phyloP scores from a whole-genome alignment of 2,329 filamentous ascomycete genomes.

The Pseudocercospora ulei region DNA sequence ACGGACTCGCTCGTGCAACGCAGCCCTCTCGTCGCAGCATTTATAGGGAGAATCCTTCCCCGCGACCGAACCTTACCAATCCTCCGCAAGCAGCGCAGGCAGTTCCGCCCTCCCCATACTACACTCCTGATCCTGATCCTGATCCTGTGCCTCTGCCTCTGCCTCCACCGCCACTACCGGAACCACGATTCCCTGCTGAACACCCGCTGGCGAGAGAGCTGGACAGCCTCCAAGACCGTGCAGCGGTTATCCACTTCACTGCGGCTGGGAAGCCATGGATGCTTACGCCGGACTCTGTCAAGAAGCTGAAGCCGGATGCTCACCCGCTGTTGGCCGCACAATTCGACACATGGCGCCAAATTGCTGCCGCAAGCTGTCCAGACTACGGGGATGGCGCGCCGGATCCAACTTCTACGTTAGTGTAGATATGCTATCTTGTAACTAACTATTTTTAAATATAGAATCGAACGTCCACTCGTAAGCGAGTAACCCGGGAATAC shows the following conservation, averaged over 20 bases:
- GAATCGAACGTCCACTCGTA: too few species aligned
- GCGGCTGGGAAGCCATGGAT: slow-evolving; percentile 29
- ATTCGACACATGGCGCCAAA: slow-evolving; percentile 24
- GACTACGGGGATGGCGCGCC: background rate
- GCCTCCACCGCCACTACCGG: background rate
- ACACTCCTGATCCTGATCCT: too few species aligned
- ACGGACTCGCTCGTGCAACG: slow-evolving; percentile 12
- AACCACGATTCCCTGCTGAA: slow-evolving; percentile 17
- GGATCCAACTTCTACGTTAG: too few species aligned
- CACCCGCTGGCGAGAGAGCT: slow-evolving; percentile 22
- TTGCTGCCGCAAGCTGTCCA: slow-evolving; percentile 17
- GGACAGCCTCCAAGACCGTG: slow-evolving; percentile 19
- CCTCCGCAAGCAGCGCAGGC: background rate
- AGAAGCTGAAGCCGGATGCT: slow-evolving; percentile 18
- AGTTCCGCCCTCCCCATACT: background rate
- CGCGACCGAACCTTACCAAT: background rate
- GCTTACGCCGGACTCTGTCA: slow-evolving; percentile 11
- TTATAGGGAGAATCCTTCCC: slow-evolving; percentile 1
- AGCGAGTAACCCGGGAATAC: too few species aligned
- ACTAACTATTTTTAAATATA: too few species aligned
- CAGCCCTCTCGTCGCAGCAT: background rate
- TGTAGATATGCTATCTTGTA: too few species aligned
- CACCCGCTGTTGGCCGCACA: slow-evolving; percentile 28
- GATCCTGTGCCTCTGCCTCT: too few species aligned
- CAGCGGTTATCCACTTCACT: slow-evolving; percentile 28